A percentile compares a stretch with the other conserved stretches of the same genome.
phyloP scores from a whole-genome alignment of 2,329 filamentous ascomycete genomes.

The Sporothrix sp. region DNA sequence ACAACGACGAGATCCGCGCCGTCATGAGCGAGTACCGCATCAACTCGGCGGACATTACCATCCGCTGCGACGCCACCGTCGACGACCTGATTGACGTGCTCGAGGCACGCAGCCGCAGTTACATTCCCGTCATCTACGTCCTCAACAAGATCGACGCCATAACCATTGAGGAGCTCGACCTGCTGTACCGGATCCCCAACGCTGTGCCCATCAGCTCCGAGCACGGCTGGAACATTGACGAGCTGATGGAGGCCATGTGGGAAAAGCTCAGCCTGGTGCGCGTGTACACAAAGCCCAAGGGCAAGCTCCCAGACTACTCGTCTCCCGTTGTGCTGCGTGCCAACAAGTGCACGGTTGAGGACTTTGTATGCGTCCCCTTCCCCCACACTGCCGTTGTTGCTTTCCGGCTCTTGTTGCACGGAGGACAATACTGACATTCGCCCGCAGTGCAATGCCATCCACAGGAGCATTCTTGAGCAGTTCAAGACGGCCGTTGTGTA shows the following conservation, averaged over 20 bases:
- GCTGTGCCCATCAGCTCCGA: conserved; percentile 96
- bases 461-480: conserved; percentile 89
- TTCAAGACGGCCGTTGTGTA: conserved; percentile 96
- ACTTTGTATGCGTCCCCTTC: conserved; percentile 70
- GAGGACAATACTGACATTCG: neutral
- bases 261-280: conserved; percentile 85
- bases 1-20: conserved; percentile 92
- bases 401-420: neutral
- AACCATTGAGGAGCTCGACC: conserved; percentile 91
- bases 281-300: conserved; percentile 98
- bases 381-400: neutral
- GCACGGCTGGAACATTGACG: conserved; percentile 95
- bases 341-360: conserved; percentile 79
- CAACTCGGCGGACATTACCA: conserved; percentile 91
- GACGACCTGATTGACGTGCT: conserved; percentile 95
- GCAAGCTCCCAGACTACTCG: conserved; percentile 84
- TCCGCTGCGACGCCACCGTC: conserved; percentile 93
- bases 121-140: conserved; percentile 98
- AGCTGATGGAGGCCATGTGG: conserved; percentile 95
- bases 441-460: conserved; percentile 86
- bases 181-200: conserved; percentile 93
- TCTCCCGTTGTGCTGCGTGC: conserved; percentile 81
- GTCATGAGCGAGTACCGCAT: conserved; percentile 97
- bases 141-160: conserved; percentile 99
- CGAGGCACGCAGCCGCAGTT: conserved; percentile 87